Evolutionary conservation across 306 rosid genomes (phyloP).

Genomic region (Vicia villosa): DNA sequence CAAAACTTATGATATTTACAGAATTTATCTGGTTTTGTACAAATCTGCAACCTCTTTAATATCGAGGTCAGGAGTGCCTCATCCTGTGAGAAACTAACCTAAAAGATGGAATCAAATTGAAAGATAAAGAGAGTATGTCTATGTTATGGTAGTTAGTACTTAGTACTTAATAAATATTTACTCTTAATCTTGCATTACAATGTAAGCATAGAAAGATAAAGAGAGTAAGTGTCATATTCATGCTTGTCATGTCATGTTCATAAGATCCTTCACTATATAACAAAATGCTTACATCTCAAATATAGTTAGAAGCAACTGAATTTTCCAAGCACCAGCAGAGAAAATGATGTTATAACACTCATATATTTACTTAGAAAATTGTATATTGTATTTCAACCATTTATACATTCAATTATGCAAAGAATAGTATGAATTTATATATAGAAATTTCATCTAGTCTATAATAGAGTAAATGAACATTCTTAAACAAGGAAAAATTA

Average conservation of each 20-base stretch:
- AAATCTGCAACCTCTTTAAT: too few species aligned
- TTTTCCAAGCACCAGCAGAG: slow-evolving; percentile 49
- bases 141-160: too few species aligned
- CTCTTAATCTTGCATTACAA: slow-evolving; percentile 2
- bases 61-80: too few species aligned
- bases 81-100: too few species aligned
- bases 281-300: slow-evolving; percentile 29
- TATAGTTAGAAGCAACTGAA: slow-evolving; percentile 41
- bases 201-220: slow-evolving; percentile 3
- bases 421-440: slow-evolving; percentile 32
- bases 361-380: slow-evolving; percentile 35
- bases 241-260: slow-evolving; percentile 46
- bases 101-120: too few species aligned
- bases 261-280: slow-evolving; percentile 23
- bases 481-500: slow-evolving; percentile 33
- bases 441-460: slow-evolving; percentile 41
- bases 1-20: too few species aligned
- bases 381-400: slow-evolving; percentile 24
- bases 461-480: slow-evolving; percentile 31
- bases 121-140: too few species aligned
- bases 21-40: too few species aligned
- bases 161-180: too few species aligned
- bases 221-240: slow-evolving; percentile 27
- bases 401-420: slow-evolving; percentile 40
- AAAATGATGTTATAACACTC: slow-evolving; percentile 44